phyloP scores from a whole-genome alignment of 2,329 filamentous ascomycete genomes.

The Hypoxylon sp. region DNA sequence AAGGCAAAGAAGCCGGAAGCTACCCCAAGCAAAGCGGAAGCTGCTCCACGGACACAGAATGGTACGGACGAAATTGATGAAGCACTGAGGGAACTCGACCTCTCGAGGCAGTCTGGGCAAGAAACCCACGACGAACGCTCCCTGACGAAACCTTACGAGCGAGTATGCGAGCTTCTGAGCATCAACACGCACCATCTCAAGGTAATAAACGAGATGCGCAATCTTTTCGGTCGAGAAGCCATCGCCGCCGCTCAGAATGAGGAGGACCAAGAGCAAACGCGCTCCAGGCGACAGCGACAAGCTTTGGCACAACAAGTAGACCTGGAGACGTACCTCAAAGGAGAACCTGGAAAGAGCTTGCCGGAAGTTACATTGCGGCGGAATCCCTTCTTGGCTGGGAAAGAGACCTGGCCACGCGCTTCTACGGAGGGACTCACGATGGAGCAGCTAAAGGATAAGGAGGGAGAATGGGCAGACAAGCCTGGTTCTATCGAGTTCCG shows the following conservation, averaged over 20 bases:
- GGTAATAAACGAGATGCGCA: conserved; percentile 89
- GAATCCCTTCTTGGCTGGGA: conserved; percentile 88
- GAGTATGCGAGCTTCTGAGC: conserved; percentile 60
- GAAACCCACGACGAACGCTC: conserved; percentile 28
- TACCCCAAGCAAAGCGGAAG: conserved; percentile 35
- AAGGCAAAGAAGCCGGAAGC: conserved; percentile 51
- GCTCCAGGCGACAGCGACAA: conserved; percentile 53
- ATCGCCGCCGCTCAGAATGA: conserved; percentile 68
- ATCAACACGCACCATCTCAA: conserved; percentile 80
- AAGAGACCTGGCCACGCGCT: conserved; percentile 86
- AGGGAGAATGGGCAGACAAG: conserved; percentile 49
- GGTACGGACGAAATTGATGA: conserved; percentile 69
- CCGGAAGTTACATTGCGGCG: conserved; percentile 78
- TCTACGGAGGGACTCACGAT: conserved; percentile 87
- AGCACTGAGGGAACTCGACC: conserved; percentile 57
- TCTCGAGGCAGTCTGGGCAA: conserved; percentile 42
- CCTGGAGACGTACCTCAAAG: conserved; percentile 66
- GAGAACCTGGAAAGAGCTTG: conserved; percentile 72
- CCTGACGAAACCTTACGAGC: conserved; percentile 47
- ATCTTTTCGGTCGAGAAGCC: conserved; percentile 68
- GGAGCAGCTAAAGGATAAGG: conserved; percentile 65
- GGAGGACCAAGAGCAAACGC: conserved; percentile 60
- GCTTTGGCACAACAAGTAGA: conserved; percentile 66
- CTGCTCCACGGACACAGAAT: conserved; percentile 34
- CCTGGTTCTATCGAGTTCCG: conserved; percentile 77